Percentiles rank a stretch among this genome's conserved stretches.
These are phyloP conservation scores for Spergularia azorica DNA, from an alignment of 179 eudicot species.

Conservation along the genomic window DNA sequence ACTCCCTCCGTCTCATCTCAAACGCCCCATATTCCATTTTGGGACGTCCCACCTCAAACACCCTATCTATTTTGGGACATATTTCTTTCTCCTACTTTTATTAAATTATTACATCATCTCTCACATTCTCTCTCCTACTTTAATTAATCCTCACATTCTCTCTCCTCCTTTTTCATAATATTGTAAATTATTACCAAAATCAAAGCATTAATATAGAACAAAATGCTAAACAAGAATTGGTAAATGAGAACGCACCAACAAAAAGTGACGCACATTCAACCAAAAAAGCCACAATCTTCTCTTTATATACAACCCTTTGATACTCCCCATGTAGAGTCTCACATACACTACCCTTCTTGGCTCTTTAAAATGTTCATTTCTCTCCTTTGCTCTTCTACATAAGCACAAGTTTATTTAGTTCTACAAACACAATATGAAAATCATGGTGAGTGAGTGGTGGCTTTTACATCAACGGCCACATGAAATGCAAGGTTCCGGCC, in stretches of 20 bases:
- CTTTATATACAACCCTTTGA: conserved; percentile 52
- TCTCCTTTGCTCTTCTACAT: background rate
- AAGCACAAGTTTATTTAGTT: background rate
- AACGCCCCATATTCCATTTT: too few species aligned
- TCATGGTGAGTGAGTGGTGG: background rate
- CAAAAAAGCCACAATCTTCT: conserved; percentile 33
- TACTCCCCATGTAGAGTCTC: conserved; percentile 15
- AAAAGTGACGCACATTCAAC: conserved; percentile 29
- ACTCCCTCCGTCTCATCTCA: too few species aligned
- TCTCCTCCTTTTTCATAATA: too few species aligned
- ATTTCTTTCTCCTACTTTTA: too few species aligned
- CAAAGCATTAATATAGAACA: background rate
- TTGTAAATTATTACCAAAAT: background rate
- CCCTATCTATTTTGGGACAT: too few species aligned
- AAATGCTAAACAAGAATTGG: background rate
- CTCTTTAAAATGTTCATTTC: conserved; percentile 8
- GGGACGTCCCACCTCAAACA: too few species aligned
- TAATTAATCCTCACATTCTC: too few species aligned
- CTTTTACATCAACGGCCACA: background rate
- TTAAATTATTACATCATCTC: too few species aligned
- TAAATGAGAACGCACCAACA: conserved; percentile 27
- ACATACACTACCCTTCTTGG: conserved; percentile 2
- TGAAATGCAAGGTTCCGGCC: conserved; percentile 14
- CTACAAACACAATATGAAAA: background rate
- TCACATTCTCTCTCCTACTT: too few species aligned